Conservation (phyloP, 1,139 yeast genomes). For the Taphrina confusa region DNA sequence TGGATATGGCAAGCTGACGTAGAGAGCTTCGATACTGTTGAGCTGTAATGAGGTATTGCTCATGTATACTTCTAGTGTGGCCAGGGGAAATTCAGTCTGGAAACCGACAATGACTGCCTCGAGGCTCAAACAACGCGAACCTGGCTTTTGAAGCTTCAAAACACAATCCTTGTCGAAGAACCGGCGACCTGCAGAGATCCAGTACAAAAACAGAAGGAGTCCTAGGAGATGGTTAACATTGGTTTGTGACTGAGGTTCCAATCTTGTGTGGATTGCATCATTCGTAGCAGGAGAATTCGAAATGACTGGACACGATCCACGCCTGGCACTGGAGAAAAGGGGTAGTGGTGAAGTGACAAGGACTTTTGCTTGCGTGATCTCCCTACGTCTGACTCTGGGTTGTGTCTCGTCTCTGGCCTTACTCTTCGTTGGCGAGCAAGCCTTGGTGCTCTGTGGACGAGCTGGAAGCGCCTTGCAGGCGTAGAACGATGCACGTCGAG, state of each 20-base stretch:
- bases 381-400: background rate
- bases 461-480: background rate
- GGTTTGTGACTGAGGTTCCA: background rate
- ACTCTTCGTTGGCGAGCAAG: too few species aligned
- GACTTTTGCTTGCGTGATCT: conserved; percentile 1
- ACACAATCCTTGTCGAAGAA: conserved; percentile 4
- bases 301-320: conserved; percentile 1
- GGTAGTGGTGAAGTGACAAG: background rate
- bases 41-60: background rate
- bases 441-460: background rate
- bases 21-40: background rate
- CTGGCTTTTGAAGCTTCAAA: background rate
- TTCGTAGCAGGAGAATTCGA: background rate
- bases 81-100: conserved; percentile 5
- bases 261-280: background rate
- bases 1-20: background rate
- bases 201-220: background rate
- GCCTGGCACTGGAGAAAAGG: background rate
- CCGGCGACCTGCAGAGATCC: conserved; percentile 7
- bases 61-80: conserved; percentile 4
- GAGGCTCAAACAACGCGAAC: background rate
- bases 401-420: too few species aligned
- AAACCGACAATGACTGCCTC: conserved; percentile 1
- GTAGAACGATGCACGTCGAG: background rate
- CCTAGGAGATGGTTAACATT: conserved; percentile 2